Percentiles rank a stretch among this genome's conserved stretches.
phyloP scores from a whole-genome alignment of 1,284 basidiomycete genomes.

The Moesziomyces antarcticus region DNA sequence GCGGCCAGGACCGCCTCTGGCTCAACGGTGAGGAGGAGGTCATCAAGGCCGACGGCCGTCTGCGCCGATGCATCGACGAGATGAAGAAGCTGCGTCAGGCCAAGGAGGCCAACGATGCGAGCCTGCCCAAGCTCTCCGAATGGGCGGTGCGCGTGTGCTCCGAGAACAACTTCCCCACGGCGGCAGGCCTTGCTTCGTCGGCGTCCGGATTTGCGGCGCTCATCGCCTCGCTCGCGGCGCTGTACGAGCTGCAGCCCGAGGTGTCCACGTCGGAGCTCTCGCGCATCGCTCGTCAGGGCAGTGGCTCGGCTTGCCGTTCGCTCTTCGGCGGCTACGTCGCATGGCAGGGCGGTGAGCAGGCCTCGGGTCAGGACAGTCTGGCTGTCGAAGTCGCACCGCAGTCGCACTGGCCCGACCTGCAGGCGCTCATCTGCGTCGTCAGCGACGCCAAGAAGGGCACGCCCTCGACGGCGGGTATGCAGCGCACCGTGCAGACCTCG shows the following conservation, averaged over 20 bases:
- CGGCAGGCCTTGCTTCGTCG: slow-evolving; percentile 95
- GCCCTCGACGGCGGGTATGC: slow-evolving; percentile 94
- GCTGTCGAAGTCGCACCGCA: slow-evolving; percentile 80
- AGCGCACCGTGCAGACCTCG: slow-evolving; percentile 93
- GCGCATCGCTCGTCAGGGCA: slow-evolving; percentile 93
- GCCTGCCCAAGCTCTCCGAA: slow-evolving; percentile 57
- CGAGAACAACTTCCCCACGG: slow-evolving; percentile 99
- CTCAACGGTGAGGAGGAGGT: slow-evolving; percentile 90
- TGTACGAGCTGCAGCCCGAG: slow-evolving; percentile 81
- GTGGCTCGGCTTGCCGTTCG: slow-evolving; percentile 95
- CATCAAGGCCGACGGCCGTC: slow-evolving; percentile 83
- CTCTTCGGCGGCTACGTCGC: slow-evolving; percentile 97
- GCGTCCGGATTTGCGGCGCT: slow-evolving; percentile 97
- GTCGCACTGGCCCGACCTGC: slow-evolving; percentile 81
- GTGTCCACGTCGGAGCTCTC: slow-evolving; percentile 77
- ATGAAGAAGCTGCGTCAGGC: slow-evolving; percentile 81
- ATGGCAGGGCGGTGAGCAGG: slow-evolving; percentile 82
- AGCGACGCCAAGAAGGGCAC: slow-evolving; percentile 97
- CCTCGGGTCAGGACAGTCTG: slow-evolving; percentile 84
- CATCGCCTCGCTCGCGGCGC: slow-evolving; percentile 84
- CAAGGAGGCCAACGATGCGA: slow-evolving; percentile 73
- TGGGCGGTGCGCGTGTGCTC: slow-evolving; percentile 78
- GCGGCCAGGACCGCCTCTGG: slow-evolving; percentile 81
- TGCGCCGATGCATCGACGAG: slow-evolving; percentile 87
- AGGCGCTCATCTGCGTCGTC: slow-evolving; percentile 97